A percentile compares a stretch with the other conserved stretches of the same genome.
phyloP scores from a whole-genome alignment of 2,329 filamentous ascomycete genomes.

The Diaporthe longicolla region DNA sequence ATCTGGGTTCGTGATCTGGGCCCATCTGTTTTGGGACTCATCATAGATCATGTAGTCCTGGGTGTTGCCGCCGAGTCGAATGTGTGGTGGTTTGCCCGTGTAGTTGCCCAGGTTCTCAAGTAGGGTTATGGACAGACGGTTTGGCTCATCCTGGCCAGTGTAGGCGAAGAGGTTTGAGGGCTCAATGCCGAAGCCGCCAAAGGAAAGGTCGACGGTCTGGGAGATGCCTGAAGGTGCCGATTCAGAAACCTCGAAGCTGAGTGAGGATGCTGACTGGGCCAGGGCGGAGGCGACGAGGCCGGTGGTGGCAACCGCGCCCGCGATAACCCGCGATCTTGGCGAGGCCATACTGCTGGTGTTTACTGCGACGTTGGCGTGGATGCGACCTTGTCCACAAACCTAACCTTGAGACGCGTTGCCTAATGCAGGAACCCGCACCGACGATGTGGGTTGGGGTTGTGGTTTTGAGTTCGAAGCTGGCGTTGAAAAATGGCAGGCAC shows the following conservation, averaged over 20 bases:
- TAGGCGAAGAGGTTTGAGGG: constrained; percentile 67
- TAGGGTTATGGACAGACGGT: constrained; percentile 61
- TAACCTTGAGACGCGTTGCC: constrained; percentile 2
- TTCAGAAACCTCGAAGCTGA: constrained; percentile 32
- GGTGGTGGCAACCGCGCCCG: constrained; percentile 30
- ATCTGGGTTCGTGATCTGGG: constrained; percentile 55
- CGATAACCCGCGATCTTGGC: constrained; percentile 33
- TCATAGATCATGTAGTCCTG: constrained; percentile 64
- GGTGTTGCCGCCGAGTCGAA: constrained; percentile 66
- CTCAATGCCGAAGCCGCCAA: constrained; percentile 66
- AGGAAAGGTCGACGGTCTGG: constrained; percentile 55
- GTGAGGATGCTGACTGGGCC: constrained; percentile 20
- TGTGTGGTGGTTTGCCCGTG: constrained; percentile 61
- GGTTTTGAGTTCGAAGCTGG: not conserved
- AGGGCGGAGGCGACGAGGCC: constrained; percentile 37
- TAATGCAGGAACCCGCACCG: constrained; percentile 36
- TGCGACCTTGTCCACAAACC: constrained; percentile 10
- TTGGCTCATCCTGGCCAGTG: constrained; percentile 58
- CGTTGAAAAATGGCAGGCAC: not conserved
- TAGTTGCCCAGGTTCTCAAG: constrained; percentile 64
- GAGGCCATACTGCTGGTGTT: constrained; percentile 32
- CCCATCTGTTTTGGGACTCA: constrained; percentile 52
- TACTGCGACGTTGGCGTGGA: constrained; percentile 15
- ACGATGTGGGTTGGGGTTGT: constrained; percentile 15
- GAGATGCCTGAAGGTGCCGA: constrained; percentile 36